Evolutionary conservation across 2,329 filamentous ascomycete species (phyloP), one percentile per base, ranked within the genome.

Genomic region (Trichoderma sp.): DNA sequence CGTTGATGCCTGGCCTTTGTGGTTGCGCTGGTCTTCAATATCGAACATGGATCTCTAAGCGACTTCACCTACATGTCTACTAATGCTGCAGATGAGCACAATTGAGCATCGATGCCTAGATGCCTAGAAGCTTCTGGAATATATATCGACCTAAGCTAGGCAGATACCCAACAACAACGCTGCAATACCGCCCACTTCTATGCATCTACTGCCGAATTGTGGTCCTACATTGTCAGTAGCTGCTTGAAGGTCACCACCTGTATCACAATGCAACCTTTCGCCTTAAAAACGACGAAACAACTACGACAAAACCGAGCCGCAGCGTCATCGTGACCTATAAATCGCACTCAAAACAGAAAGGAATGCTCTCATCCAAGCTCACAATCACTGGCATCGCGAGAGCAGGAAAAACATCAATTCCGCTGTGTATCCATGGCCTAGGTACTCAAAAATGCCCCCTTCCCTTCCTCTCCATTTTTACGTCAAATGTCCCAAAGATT

Each of bases 321-420:
- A 2, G 46, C 4, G 8, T 13, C 46, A 21, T 24, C 14, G 11
- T 13, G 13, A 5, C 4, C 46, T 13, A 24, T 24, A 24, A 24
- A 13, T 24, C 46, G 16, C 6, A 32, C 7, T 30, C 54, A 18
- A 34, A 5, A 34, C 21, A 6, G 11, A 18, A 43, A 8, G 34
- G 16, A n/a, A n/a, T 18, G 18, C 6, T 1, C 4, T 4, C 37
- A 4, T 8, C 16, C 39, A 43, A n/a, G 39, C 7, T n/a, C 13
- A 28, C 28, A 18, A 59, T 16, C 21, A 49, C 46, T 26, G 56
- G 13, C 11, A 34, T 26, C 39, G 56, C 56, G 21, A 43, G 16
- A 63, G 37, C 58, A 60, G 24, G 24, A n/a, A 51, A 26, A 66
- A 58, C 16, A 51, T 66, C 54, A 66, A 66, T 66, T 66, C 24